Base-by-base conservation (phyloP, 306 rosid genomes). In the Nissolia schottii region DNA sequence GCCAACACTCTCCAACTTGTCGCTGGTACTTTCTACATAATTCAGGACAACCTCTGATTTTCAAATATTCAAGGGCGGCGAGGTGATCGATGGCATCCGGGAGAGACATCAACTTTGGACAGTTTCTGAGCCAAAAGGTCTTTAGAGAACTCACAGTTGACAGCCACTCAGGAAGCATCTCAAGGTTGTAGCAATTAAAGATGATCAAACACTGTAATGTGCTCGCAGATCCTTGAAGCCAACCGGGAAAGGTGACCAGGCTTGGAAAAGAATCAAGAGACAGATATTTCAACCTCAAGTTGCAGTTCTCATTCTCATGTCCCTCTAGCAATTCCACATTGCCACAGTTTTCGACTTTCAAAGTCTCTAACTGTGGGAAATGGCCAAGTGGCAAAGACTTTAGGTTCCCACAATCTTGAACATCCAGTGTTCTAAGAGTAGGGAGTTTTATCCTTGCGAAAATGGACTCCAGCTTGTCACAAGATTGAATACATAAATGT, bases 331-430 rank as follows among this genome's bases (percentile, higher is more conserved):
- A 13, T 62, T 62, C 67, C 48, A 62, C 11, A 0, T 20, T 20
- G 6, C 1, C 50, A 62, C 50, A 62, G 0, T 5, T 1, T 1
- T 7, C 19, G 12, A 62, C 6, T 0, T 2, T 0, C 50, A 62
- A 62, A 35, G 2, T 12, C 18, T 37, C 34, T 13, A 62, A 38
- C 38, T 38, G 20, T 20, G 68, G 68, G 12, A 37, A 62, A 62
- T 62, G 32, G 9, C 38, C 68, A 37, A 58, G 64, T 15, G 64
- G 64, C 24, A 58, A 58, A 58, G 13, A 31, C 43, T 58, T 31
- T 16, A 35, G 29, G 1, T 18, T 61, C 48, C 3, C 3, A 20
- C 67, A 37, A 0, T 2, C 5, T 11, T 2, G 0, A 35, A 61
- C 10, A 0, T 0, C 0, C 18, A 61, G 37, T 7, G 5, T 1